Conservation (phyloP, 805 yeast genomes). For the Saturnispora dispora region DNA sequence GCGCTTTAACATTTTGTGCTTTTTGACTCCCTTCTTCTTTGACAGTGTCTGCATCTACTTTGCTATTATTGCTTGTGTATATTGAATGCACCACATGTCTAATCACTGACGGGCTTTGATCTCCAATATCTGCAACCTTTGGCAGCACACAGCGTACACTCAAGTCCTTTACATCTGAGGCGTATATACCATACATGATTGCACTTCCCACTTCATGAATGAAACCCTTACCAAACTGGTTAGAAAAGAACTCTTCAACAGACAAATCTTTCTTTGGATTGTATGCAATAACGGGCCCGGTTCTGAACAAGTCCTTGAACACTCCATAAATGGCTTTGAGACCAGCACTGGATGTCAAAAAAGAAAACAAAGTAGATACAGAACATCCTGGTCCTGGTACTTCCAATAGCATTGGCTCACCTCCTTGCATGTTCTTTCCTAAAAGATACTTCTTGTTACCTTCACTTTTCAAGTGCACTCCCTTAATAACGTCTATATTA, state of each 20-base stretch:
- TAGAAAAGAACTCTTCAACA: conserved; percentile 48
- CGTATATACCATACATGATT: conserved; percentile 80
- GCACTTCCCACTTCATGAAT: conserved; percentile 66
- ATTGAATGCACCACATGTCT: conserved; percentile 25
- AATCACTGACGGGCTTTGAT: conserved; percentile 48
- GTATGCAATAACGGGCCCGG: background rate
- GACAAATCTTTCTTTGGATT: conserved; percentile 6
- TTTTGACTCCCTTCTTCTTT: conserved; percentile 9
- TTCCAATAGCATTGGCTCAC: conserved; percentile 36
- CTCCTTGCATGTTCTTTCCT: conserved; percentile 19
- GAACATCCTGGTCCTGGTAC: conserved; percentile 36
- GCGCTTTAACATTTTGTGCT: conserved; percentile 20
- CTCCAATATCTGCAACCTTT: conserved; percentile 47
- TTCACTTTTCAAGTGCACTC: conserved; percentile 44
- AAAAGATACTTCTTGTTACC: conserved; percentile 70
- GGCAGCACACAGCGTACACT: conserved; percentile 59
- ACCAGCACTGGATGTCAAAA: conserved; percentile 19
- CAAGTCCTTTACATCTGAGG: conserved; percentile 63
- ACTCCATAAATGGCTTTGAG: conserved; percentile 4
- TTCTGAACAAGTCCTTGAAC: conserved; percentile 5
- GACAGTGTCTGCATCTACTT: background rate
- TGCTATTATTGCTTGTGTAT: conserved; percentile 17
- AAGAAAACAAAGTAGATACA: conserved; percentile 25
- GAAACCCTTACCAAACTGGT: conserved; percentile 59
- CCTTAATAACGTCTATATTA: conserved; percentile 41